A percentile compares a stretch with the other conserved stretches of the same genome.
phyloP scores from a whole-genome alignment of 768 basidiomycete species.

The Sarcomyxa edulis region DNA sequence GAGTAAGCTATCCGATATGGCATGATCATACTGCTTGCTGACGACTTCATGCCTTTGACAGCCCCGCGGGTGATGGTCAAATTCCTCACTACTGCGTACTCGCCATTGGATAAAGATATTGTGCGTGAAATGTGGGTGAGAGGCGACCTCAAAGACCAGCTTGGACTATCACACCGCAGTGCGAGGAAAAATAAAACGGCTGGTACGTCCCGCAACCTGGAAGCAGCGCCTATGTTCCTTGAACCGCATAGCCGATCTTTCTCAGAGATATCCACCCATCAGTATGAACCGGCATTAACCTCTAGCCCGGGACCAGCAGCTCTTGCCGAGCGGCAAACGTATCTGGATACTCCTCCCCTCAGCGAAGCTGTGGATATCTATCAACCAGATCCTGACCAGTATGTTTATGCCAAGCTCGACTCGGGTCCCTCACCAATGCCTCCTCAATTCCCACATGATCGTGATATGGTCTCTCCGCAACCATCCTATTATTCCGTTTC shows the following conservation, averaged over 20 bases:
- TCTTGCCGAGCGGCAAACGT: constrained; percentile 40
- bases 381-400: no score
- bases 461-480: constrained; percentile 32
- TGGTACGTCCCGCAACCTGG: constrained; percentile 30
- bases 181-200: constrained; percentile 34
- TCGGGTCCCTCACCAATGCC: constrained; percentile 5
- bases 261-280: constrained; percentile 48
- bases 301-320: constrained; percentile 24
- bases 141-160: constrained; percentile 76
- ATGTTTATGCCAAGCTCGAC: no score
- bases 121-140: constrained; percentile 88
- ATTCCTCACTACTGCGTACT: constrained; percentile 63
- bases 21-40: background rate
- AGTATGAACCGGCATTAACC: constrained; percentile 45
- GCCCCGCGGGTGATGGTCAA: constrained; percentile 82
- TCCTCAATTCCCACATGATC: constrained; percentile 13
- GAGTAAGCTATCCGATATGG: constrained; percentile 33
- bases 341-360: constrained; percentile 39
- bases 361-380: constrained; percentile 16
- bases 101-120: constrained; percentile 83
- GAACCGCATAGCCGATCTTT: constrained; percentile 58
- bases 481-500: constrained; percentile 69
- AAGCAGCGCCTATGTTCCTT: constrained; percentile 69
- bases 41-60: constrained; percentile 20
- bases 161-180: constrained; percentile 67